Evolutionary conservation across 2,329 filamentous ascomycete genomes (phyloP), one percentile per base, ranked within the genome.

Genomic region (Daldinia eschscholtzii): DNA sequence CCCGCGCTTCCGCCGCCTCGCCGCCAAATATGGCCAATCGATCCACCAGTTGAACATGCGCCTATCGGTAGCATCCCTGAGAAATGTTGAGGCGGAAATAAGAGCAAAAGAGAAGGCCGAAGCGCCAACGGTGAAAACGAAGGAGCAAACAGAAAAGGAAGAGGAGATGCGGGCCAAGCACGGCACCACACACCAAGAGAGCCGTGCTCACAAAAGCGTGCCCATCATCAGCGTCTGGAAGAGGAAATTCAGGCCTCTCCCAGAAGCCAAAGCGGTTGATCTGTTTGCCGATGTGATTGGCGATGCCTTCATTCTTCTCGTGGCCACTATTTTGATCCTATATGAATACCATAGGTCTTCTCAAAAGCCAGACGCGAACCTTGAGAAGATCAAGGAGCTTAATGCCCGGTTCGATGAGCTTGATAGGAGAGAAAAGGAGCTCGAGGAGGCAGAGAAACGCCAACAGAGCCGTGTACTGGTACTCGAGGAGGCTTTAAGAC

Each of bases 31-130:
- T 76, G 89, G 89, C 66, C 89, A 91, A 75, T 79, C 81, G 9
- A 89, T 91, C 73, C 89, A 91, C 75, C 89, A 91, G 79, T 79
- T 91, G 60, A 91, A 91, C 74, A 91, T 91, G 89, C 85, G 87
- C 58, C 77, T 89, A 73, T 86, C 85, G 13, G 89, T 91, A 3
- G 86, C 88, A 2, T 75, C 88, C 3, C 76, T 91, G 41, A 84
- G 88, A 68, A 87, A 91, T 64, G 79, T 80, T 42, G 85, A 87
- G 33, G 87, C 87, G 18, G 87, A 89, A 74, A 83, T 83, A 68
- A 83, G 83, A 64, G 88, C 88, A 13, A 89, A 84, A 72, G 89
- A 91, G 74, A 87, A 86, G 67, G 88, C 88, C 61, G 88, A 89
- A 75, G 83, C 88, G 7, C 88, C 88, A 7, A 91, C 88, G 1